Evolutionary conservation across 352 stramenopile species (phyloP), one percentile per base, ranked within the genome.

Genomic region (Phytophthora agathidicida): DNA sequence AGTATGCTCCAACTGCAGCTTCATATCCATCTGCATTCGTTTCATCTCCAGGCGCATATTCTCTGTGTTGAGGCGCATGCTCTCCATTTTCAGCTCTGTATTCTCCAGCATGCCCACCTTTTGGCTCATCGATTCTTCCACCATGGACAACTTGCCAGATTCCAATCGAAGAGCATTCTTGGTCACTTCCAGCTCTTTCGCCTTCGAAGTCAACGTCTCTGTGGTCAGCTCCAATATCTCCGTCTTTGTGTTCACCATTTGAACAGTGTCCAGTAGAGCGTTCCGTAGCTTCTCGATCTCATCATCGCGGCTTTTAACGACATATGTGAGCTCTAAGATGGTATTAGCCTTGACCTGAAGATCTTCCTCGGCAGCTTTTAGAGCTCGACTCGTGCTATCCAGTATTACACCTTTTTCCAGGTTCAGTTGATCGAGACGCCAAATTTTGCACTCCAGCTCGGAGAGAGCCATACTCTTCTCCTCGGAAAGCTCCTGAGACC

Each of bases 1-100:
- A 0, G 62, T 73, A 35, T 88, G 82, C 50, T 89, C 79, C 11
- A 86, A 51, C 61, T 91, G 79, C 14, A 91, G 62, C 43, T 83
- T 84, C 72, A 88, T 85, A 22, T 89, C 82, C 75, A 89, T 86
- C 33, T 87, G 79, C 52, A 89, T 72, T 11, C 79, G 75, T 65
- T 88, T 87, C 57, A 88, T 79, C 55, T 91, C 82, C 14, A 87
- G 54, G 1, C 77, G 62, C 45, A 88, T 45, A 17, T 58, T 83
- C 33, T 91, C 77, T 48, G 80, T 69, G 26, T 83, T 76, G 14
- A 88, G 53, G 0, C 71, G 63, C 71, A 88, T 71, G 32, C 62
- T 85, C 51, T 91, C 82, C 37, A 89, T 66, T 48, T 91, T 88
- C 16, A 88, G 48, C 38, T 76, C 77, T 0, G 75, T 77, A 52